Percentiles rank a stretch among this genome's conserved stretches.
These are phyloP conservation scores for Euptelea pleiosperma DNA, from an alignment of 164 flowering plant species.

Conservation along the genomic window DNA sequence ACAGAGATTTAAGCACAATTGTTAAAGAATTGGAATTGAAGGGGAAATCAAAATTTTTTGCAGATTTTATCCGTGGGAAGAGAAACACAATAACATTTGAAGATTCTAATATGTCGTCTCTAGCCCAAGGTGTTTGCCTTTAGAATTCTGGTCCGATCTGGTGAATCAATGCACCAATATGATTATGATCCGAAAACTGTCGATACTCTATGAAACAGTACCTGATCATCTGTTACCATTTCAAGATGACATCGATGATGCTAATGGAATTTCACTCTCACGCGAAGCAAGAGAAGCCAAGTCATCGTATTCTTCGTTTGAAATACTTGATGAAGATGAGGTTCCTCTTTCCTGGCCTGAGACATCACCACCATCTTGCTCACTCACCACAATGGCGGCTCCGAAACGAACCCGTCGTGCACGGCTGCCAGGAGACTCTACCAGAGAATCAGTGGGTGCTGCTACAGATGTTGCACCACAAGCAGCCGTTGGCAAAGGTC, in stretches of 20 bases:
- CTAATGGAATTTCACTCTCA: constrained; percentile 34
- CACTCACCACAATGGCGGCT: constrained; percentile 8
- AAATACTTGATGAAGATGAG: constrained; percentile 9
- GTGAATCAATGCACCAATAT: too few species aligned
- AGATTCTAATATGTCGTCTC: too few species aligned
- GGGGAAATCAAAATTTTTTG: too few species aligned
- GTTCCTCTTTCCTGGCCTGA: not conserved
- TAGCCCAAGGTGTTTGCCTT: too few species aligned
- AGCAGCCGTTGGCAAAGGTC: not conserved
- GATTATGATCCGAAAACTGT: too few species aligned
- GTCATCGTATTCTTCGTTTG: not conserved
- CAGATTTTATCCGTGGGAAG: too few species aligned
- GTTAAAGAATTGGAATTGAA: too few species aligned
- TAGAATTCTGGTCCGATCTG: too few species aligned
- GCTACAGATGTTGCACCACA: not conserved
- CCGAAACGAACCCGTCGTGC: constrained; percentile 15
- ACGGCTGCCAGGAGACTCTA: not conserved
- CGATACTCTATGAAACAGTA: too few species aligned
- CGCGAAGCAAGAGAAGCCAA: constrained; percentile 14
- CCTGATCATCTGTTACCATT: not conserved
- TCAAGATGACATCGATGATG: constrained; percentile 25
- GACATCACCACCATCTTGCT: not conserved
- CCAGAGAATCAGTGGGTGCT: not conserved
- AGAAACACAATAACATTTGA: too few species aligned
- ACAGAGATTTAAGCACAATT: too few species aligned